Evolutionary conservation across 2,329 filamentous ascomycete genomes (phyloP).

Genomic region (Macrophomina tecta): DNA sequence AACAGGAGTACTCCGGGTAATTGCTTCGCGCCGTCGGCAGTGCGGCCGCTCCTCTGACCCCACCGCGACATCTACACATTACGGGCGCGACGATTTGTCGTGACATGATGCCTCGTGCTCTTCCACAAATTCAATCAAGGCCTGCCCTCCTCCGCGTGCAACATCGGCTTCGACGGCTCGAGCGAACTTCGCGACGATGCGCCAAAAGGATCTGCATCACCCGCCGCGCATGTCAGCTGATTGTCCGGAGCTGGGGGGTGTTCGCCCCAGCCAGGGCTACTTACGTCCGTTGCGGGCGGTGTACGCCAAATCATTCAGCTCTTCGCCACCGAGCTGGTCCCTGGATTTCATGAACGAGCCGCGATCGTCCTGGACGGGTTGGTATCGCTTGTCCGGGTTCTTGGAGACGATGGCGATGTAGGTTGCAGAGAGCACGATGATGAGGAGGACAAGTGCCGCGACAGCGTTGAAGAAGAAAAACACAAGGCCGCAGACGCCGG

Average conservation of each 20-base stretch:
- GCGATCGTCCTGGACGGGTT: slow-evolving; percentile 94
- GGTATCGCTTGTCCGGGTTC: slow-evolving; percentile 95
- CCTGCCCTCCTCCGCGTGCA: background rate
- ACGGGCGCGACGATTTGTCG: background rate
- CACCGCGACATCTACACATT: background rate
- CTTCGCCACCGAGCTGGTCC: slow-evolving; percentile 75
- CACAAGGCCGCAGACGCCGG: slow-evolving; percentile 84
- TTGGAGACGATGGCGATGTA: slow-evolving; percentile 84
- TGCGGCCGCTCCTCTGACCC: too few relatives aligned
- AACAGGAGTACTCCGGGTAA: too few relatives aligned
- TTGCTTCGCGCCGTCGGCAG: too few relatives aligned
- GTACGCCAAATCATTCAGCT: slow-evolving; percentile 88
- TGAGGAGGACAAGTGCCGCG: slow-evolving; percentile 79
- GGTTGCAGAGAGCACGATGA: slow-evolving; percentile 80
- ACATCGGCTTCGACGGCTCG: background rate
- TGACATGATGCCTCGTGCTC: background rate
- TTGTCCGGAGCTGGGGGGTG: too few relatives aligned
- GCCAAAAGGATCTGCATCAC: background rate
- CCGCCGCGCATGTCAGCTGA: background rate
- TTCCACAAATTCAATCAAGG: background rate
- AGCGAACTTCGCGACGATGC: background rate
- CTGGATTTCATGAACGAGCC: slow-evolving; percentile 98
- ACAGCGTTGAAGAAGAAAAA: slow-evolving; percentile 87
- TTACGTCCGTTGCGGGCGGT: slow-evolving; percentile 80
- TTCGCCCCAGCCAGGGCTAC: slow-evolving; percentile 27